These are phyloP conservation scores for Microcyclospora tardicrescens DNA, from an alignment of 2,329 filamentous ascomycete genomes.

Conservation along the genomic window DNA sequence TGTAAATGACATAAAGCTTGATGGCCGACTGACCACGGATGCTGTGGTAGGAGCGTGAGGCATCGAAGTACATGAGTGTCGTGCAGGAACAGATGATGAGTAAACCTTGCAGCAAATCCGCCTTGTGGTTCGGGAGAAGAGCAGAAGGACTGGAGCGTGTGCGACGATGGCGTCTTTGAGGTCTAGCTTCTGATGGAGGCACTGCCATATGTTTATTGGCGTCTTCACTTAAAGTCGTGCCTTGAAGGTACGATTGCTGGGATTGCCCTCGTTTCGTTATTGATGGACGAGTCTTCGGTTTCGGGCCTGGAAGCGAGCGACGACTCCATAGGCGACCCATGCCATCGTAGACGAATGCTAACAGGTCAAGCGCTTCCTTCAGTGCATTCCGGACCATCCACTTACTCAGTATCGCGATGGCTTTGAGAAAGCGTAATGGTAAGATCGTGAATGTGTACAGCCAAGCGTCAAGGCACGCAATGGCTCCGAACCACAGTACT, in stretches of 20 bases:
- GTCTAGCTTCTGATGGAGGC: neutral
- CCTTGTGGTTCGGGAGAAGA: slow-evolving; percentile 80
- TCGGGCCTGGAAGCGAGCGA: slow-evolving; percentile 1
- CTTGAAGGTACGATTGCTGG: neutral
- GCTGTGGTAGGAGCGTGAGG: slow-evolving; percentile 94
- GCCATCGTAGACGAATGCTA: slow-evolving; percentile 66
- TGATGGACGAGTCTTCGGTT: neutral
- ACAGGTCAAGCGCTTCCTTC: slow-evolving; percentile 59
- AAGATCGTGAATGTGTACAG: slow-evolving; percentile 93
- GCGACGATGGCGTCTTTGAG: slow-evolving; percentile 47
- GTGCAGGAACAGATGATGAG: slow-evolving; percentile 78
- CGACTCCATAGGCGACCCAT: slow-evolving; percentile 62
- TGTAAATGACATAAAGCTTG: slow-evolving; percentile 98
- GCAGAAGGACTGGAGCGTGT: slow-evolving; percentile 76
- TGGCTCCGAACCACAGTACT: slow-evolving; percentile 71
- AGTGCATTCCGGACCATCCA: slow-evolving; percentile 66
- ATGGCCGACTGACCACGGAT: slow-evolving; percentile 93
- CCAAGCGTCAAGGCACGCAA: slow-evolving; percentile 92
- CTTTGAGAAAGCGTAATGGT: slow-evolving; percentile 74
- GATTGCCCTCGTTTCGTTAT: neutral
- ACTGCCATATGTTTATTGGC: neutral
- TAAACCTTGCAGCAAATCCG: slow-evolving; percentile 80
- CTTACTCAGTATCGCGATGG: slow-evolving; percentile 57
- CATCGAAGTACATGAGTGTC: slow-evolving; percentile 80
- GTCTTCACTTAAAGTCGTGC: neutral